These are phyloP conservation scores for Gracilariopsis chorda DNA, from an alignment of 23 red algal genomes.

Conservation along the genomic window DNA sequence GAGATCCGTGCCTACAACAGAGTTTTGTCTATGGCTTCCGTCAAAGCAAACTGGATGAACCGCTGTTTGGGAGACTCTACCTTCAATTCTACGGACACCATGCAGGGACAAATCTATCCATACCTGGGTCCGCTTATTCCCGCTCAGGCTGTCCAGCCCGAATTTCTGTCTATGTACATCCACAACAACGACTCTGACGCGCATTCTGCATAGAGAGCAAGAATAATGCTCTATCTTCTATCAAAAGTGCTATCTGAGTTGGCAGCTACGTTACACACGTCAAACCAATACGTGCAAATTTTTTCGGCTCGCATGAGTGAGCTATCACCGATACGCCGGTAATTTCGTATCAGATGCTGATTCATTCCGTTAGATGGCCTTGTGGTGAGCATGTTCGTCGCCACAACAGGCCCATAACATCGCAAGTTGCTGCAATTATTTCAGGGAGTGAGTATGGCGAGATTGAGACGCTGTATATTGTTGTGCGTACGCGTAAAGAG, in stretches of 20 bases:
- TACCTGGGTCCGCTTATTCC: not conserved
- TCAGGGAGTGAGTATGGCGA: not conserved
- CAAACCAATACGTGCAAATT: not conserved
- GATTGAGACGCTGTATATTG: not conserved
- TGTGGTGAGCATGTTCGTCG: not conserved
- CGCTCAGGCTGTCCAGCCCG: not conserved
- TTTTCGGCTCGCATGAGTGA: not conserved
- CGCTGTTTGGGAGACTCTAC: not conserved
- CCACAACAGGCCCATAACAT: not conserved
- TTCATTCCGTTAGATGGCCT: not conserved
- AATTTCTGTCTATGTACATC: not conserved
- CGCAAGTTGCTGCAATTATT: slow-evolving; percentile 6
- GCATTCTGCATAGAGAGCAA: not conserved
- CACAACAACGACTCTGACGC: not conserved
- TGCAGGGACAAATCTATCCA: not conserved
- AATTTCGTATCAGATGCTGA: not conserved
- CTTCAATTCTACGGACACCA: not conserved
- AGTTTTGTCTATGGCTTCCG: not conserved
- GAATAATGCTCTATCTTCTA: not conserved
- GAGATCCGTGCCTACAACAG: not conserved
- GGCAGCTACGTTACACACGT: not conserved
- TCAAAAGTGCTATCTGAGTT: not conserved
- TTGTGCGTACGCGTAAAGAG: not conserved
- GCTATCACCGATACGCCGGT: not conserved
- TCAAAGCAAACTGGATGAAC: not conserved